These are phyloP conservation scores for Cutaneotrichosporon sp. DNA, from an alignment of 1,284 basidiomycete genomes.

Conservation along the genomic window DNA sequence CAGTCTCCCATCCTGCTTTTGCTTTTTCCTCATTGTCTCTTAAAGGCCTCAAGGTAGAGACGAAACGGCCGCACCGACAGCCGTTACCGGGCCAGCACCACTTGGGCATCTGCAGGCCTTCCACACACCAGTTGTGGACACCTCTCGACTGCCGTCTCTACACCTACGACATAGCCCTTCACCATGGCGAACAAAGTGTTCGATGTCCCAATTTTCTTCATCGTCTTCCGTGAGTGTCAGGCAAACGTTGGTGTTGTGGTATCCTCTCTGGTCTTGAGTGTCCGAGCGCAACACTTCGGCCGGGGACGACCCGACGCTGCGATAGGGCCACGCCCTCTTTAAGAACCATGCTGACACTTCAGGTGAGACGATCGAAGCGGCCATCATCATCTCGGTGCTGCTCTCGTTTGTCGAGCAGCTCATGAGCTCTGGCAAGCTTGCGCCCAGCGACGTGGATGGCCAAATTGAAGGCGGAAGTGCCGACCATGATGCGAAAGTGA, in stretches of 20 bases:
- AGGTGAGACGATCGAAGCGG: conserved; percentile 49
- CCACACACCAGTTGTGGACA: not conserved
- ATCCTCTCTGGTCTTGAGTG: not conserved
- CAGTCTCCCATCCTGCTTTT: too few relatives aligned
- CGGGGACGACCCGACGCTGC: not conserved
- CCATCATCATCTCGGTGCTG: conserved; percentile 48
- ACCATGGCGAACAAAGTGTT: conserved; percentile 45
- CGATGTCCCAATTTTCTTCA: conserved; percentile 50
- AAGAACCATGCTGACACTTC: not conserved
- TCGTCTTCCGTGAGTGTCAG: conserved; percentile 45
- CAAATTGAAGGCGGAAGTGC: conserved; percentile 3
- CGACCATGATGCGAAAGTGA: conserved; percentile 19
- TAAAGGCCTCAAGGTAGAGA: not conserved
- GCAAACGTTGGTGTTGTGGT: too few relatives aligned
- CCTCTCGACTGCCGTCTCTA: too few relatives aligned
- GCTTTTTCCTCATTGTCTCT: too few relatives aligned
- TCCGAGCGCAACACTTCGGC: too few relatives aligned
- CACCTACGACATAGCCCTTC: not conserved
- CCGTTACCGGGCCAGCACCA: not conserved
- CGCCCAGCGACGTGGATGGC: conserved; percentile 9
- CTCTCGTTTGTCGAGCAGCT: conserved; percentile 50
- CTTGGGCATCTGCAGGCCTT: not conserved
- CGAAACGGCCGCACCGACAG: not conserved
- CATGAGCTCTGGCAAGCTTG: conserved; percentile 39
- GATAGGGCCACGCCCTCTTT: not conserved